Conservation (phyloP, 306 rosid genomes). For the Quercus parvula region DNA sequence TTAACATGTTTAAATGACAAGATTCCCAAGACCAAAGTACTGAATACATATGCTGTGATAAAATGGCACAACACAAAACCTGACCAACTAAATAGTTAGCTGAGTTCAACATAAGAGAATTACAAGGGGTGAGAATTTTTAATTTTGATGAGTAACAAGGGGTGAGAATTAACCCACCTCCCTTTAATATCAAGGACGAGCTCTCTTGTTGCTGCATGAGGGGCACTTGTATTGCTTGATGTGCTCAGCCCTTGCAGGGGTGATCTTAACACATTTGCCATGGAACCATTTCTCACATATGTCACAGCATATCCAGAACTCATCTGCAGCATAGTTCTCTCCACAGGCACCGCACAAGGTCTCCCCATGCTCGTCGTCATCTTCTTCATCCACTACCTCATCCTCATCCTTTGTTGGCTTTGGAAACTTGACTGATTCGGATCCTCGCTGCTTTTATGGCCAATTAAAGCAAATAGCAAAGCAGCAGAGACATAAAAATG, state of each 20-base stretch:
- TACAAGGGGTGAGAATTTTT: slow-evolving; percentile 26
- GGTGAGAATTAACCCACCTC: slow-evolving; percentile 24
- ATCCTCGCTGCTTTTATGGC: slow-evolving; percentile 36
- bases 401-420: slow-evolving; percentile 49
- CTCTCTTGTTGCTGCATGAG: slow-evolving; percentile 61
- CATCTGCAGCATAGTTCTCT: slow-evolving; percentile 47
- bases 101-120: slow-evolving; percentile 31
- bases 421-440: slow-evolving; percentile 35
- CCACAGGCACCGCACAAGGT: slow-evolving; percentile 61
- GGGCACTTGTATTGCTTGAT: slow-evolving; percentile 74
- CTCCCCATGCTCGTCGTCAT: slow-evolving; percentile 55
- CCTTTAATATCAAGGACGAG: slow-evolving; percentile 45
- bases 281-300: slow-evolving; percentile 66
- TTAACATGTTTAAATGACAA: slow-evolving; percentile 24
- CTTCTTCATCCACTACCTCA: slow-evolving; percentile 41
- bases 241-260: slow-evolving; percentile 65
- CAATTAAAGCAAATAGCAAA: slow-evolving; percentile 5
- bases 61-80: slow-evolving; percentile 25
- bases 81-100: slow-evolving; percentile 43
- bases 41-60: slow-evolving; percentile 24
- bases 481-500: not conserved
- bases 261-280: slow-evolving; percentile 64
- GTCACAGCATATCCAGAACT: slow-evolving; percentile 70
- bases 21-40: slow-evolving; percentile 23
- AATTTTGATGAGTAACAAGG: slow-evolving; percentile 4